Conservation (phyloP, 768 basidiomycete genomes). For the Imleria badia region DNA sequence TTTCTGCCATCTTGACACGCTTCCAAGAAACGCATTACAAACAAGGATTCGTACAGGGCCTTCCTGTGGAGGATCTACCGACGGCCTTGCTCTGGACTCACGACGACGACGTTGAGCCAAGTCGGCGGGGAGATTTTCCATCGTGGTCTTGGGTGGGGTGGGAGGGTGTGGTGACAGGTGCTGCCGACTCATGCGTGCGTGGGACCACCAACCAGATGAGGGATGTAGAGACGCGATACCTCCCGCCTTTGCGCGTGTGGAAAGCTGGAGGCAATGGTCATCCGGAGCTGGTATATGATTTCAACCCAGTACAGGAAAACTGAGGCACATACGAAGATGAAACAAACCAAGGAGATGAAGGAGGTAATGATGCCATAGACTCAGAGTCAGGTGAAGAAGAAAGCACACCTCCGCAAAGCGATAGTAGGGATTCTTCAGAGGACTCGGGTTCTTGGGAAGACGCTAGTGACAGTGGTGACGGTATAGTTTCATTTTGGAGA, state of each 20-base stretch:
- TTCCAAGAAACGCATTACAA: background rate
- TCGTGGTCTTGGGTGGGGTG: conserved; percentile 6
- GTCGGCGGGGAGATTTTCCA: background rate
- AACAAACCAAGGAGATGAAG: background rate
- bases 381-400: too few relatives aligned
- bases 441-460: conserved; percentile 1
- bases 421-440: background rate
- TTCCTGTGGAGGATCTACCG: conserved; percentile 1
- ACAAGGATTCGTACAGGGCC: background rate
- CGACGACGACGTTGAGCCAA: background rate
- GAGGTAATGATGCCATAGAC: too few relatives aligned
- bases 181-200: background rate
- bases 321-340: background rate
- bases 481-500: background rate
- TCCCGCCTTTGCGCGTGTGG: background rate
- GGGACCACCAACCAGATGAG: background rate
- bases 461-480: background rate
- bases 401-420: background rate
- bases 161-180: background rate
- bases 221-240: background rate
- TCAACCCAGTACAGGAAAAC: background rate
- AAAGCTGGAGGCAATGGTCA: background rate
- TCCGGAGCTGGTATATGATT: background rate
- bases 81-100: background rate
- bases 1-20: background rate